Conservation (phyloP, 306 rosid species). For the Prunus kanzakura region DNA sequence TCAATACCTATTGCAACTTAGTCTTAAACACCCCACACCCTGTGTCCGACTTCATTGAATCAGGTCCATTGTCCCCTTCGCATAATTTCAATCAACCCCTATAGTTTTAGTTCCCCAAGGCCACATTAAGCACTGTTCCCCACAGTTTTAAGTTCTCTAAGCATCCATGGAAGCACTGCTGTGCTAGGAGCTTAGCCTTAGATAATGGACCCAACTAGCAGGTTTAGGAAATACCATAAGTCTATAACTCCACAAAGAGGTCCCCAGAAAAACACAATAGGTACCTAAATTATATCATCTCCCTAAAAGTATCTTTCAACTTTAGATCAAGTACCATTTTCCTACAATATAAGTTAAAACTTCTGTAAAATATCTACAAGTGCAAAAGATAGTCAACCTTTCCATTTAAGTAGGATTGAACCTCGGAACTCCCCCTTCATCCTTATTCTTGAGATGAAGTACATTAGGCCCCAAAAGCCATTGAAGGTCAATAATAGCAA, state of each 20-base stretch:
- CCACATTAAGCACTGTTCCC: not conserved
- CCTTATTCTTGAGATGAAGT: too few relatives aligned
- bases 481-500: too few relatives aligned
- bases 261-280: not conserved
- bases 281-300: not conserved
- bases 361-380: too few relatives aligned
- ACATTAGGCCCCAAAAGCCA: too few relatives aligned
- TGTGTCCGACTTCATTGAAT: too few relatives aligned
- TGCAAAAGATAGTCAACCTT: too few relatives aligned
- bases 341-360: too few relatives aligned
- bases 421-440: too few relatives aligned
- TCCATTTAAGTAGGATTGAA: too few relatives aligned
- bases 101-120: not conserved
- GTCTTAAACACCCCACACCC: too few relatives aligned
- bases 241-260: not conserved
- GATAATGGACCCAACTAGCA: not conserved
- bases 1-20: not conserved
- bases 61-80: not conserved
- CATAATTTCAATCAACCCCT: not conserved
- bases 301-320: not conserved
- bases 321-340: too few relatives aligned
- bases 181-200: not conserved
- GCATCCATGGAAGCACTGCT: not conserved
- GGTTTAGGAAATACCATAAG: not conserved
- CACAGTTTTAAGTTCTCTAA: not conserved